Evolutionary conservation across 345 rosid genomes (phyloP), one percentile per base, ranked within the genome.

Genomic region (Camelina hispida): DNA sequence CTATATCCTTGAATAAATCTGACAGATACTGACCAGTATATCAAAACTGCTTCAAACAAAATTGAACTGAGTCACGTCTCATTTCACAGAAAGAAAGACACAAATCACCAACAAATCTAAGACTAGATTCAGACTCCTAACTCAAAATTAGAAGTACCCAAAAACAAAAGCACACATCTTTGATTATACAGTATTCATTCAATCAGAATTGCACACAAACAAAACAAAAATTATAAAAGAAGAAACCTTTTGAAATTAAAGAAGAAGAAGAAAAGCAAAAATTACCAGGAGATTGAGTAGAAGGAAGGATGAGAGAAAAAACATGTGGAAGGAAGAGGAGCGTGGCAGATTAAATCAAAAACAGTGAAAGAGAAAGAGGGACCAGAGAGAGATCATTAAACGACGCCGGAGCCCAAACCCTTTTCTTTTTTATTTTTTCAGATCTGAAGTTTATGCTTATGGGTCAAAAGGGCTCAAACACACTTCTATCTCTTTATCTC

Each of bases 311-410:
- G 84, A 66, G 80, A 86, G 83, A 56, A 90, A 75, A 62, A 81
- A 83, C 81, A 79, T 90, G 84, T 83, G 84, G 69, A 88, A 88
- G 81, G 62, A 83, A 78, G 85, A 84, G 73, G 14, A 40, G 43
- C 75, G 84, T 18, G 87, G 84, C 93, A 87, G 57, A 65, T 58
- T 12, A 75, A 75, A 68, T 42, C 72, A 52, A 68, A 51, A 34
- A 34, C 15, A 46, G 23, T 20, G 11, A 63, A 66, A 53, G 43
- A 46, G 74, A 61, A 9, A 50, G 66, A 74, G 66, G 60, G 78
- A 60, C 37, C 62, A 57, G 66, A 47, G 40, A 11, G 80, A 83
- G 87, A 81, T 72, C 76, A 82, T 83, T 64, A 78, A 75, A 70
- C 66, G 72, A 81, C 82, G 81, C 75, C 80, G 80, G 75, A 77